These are phyloP conservation scores for Globisporangium iwayamae DNA, from an alignment of 352 stramenopile species.

Conservation along the genomic window DNA sequence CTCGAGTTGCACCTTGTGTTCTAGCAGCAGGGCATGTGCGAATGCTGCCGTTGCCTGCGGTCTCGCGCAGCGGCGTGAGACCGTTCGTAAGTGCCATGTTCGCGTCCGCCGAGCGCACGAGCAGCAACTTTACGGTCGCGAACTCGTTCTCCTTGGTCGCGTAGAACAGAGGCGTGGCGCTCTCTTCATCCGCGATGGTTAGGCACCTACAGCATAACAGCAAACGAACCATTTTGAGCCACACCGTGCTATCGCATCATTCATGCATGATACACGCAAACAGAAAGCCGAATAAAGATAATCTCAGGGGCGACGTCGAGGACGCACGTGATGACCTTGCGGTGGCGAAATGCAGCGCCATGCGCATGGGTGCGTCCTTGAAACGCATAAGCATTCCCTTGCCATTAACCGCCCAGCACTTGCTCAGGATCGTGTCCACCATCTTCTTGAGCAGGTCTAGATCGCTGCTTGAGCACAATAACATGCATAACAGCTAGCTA, in stretches of 20 bases:
- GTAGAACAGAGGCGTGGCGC: constrained; percentile 64
- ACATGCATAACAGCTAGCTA: background rate
- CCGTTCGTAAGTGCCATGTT: constrained; percentile 56
- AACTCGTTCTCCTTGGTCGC: constrained; percentile 80
- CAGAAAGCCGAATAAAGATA: background rate
- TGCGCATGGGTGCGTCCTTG: constrained; percentile 80
- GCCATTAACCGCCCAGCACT: constrained; percentile 47
- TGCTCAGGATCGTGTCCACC: constrained; percentile 50
- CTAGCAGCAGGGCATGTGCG: constrained; percentile 44
- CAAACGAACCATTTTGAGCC: background rate
- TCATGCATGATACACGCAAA: background rate
- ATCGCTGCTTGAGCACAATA: constrained; percentile 54
- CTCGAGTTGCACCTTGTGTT: constrained; percentile 55
- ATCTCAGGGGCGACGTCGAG: constrained; percentile 53
- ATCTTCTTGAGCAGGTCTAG: constrained; percentile 61
- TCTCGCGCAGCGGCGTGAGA: constrained; percentile 64
- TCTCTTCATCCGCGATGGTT: constrained; percentile 66
- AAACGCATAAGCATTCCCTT: constrained; percentile 65
- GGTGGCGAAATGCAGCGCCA: constrained; percentile 74
- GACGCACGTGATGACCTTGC: constrained; percentile 68
- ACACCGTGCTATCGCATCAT: background rate
- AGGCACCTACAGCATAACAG: constrained; percentile 21
- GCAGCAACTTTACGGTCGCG: constrained; percentile 51
- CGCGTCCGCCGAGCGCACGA: constrained; percentile 51
- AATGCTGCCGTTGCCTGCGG: constrained; percentile 62